phyloP scores from a whole-genome alignment of 495 filamentous ascomycete genomes.

The Podospora didyma region DNA sequence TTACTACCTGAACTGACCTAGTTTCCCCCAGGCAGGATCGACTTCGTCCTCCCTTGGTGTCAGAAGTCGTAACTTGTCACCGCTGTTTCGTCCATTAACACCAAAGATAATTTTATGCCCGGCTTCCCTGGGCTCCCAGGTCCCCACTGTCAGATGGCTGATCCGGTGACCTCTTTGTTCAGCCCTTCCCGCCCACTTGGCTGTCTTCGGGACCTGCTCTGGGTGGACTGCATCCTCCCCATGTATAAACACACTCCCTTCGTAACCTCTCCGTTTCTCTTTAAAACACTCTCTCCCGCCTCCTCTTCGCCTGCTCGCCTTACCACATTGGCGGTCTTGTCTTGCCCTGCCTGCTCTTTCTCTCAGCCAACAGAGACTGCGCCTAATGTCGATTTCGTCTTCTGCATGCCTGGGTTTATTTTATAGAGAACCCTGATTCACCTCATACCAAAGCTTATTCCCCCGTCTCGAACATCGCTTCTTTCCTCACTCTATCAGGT shows the following conservation, averaged over 20 bases:
- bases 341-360: not conserved
- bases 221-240: conserved; percentile 9
- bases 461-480: not conserved
- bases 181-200: conserved; percentile 27
- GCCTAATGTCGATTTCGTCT: not conserved
- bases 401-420: not conserved
- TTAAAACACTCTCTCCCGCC: conserved; percentile 1
- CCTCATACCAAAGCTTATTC: not conserved
- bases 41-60: conserved; percentile 17
- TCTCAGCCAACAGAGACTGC: not conserved
- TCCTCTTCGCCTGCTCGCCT: not conserved
- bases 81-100: conserved; percentile 28
- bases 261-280: not conserved
- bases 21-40: conserved; percentile 24
- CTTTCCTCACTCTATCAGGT: too few species aligned
- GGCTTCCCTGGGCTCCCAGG: conserved; percentile 16
- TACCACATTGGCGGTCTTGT: not conserved
- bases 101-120: conserved; percentile 21
- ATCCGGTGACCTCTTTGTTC: conserved; percentile 33
- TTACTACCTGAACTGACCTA: conserved; percentile 28
- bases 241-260: conserved; percentile 9
- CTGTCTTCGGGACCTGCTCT: conserved; percentile 13
- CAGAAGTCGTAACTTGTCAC: conserved; percentile 24
- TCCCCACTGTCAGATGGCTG: conserved; percentile 35
- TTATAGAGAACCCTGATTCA: not conserved